Conservation (phyloP, 1,284 basidiomycete species). For the Ceratobasidium sp. region DNA sequence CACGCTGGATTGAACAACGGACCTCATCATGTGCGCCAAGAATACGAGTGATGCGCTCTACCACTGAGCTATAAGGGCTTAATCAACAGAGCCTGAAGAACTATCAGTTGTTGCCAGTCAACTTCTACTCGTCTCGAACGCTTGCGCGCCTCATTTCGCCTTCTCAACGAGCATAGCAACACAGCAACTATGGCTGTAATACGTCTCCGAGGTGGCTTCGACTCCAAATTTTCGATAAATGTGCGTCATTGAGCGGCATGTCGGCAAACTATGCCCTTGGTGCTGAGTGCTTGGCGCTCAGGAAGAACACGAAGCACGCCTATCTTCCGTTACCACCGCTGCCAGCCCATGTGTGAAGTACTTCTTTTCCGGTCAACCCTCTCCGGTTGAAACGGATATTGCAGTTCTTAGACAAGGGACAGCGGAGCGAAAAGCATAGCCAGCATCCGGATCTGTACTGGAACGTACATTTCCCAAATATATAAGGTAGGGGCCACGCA, state of each 20-base stretch:
- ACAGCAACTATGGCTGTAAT: background rate
- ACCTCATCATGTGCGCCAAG: conserved; percentile 15
- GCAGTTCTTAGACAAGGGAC: background rate
- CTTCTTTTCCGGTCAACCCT: background rate
- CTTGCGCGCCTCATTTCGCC: too few species aligned
- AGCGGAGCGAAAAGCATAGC: background rate
- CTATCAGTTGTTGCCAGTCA: too few species aligned
- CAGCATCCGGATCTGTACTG: background rate
- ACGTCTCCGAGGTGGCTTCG: background rate
- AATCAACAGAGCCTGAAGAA: background rate
- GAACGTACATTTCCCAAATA: background rate
- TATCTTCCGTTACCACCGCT: background rate
- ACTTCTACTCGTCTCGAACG: too few species aligned
- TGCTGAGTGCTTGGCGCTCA: background rate
- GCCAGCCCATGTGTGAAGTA: background rate
- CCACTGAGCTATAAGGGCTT: conserved; percentile 46
- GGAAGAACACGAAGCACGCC: too few species aligned
- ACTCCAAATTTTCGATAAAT: background rate
- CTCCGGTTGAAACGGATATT: background rate
- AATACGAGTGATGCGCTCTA: conserved; percentile 44
- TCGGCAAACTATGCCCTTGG: background rate
- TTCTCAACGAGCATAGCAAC: background rate
- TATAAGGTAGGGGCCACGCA: background rate
- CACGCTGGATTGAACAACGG: conserved; percentile 45
- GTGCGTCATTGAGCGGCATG: too few species aligned